A percentile compares a stretch with the other conserved stretches of the same genome.
phyloP scores from a whole-genome alignment of 1,284 basidiomycete genomes.

The Xerocomus nothofagi region DNA sequence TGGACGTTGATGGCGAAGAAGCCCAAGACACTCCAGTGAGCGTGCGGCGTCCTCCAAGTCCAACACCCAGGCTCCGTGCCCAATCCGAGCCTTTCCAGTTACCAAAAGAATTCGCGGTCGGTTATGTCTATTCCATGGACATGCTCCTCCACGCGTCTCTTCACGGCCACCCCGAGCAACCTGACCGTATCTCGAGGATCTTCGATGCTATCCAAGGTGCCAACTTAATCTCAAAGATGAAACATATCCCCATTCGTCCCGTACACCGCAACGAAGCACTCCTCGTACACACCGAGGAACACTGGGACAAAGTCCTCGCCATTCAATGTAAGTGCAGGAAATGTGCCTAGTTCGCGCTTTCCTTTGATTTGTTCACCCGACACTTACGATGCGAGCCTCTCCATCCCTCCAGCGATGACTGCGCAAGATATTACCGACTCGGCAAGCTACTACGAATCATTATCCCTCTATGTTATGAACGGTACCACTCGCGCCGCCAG shows the following conservation, averaged over 20 bases:
- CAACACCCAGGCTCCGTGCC: conserved; percentile 22
- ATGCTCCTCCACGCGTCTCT: conserved; percentile 86
- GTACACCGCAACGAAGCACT: conserved; percentile 79
- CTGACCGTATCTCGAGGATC: conserved; percentile 83
- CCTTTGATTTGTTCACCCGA: conserved; percentile 3
- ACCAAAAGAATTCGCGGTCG: conserved; percentile 43
- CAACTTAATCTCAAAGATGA: conserved; percentile 75
- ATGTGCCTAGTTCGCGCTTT: conserved; percentile 3
- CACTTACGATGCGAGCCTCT: conserved; percentile 23
- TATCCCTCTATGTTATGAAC: conserved; percentile 91
- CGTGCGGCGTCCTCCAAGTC: conserved; percentile 20
- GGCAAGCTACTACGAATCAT: conserved; percentile 78
- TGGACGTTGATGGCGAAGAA: conserved; percentile 33
- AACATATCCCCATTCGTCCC: conserved; percentile 71
- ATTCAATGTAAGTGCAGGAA: conserved; percentile 61
- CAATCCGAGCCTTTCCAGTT: conserved; percentile 32
- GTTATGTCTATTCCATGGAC: conserved; percentile 84
- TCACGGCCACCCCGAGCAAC: conserved; percentile 81
- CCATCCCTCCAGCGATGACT: conserved; percentile 55
- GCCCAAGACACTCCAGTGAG: conserved; percentile 2
- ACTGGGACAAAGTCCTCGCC: conserved; percentile 88
- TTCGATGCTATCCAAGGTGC: conserved; percentile 62
- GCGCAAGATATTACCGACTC: conserved; percentile 73
- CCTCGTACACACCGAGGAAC: conserved; percentile 86
- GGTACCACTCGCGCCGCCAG: conserved; percentile 84